A percentile compares a stretch with the other conserved stretches of the same genome.
These are phyloP conservation scores for Sarocladiaceae sp. DNA, from an alignment of 2,329 filamentous ascomycete species.

Conservation along the genomic window DNA sequence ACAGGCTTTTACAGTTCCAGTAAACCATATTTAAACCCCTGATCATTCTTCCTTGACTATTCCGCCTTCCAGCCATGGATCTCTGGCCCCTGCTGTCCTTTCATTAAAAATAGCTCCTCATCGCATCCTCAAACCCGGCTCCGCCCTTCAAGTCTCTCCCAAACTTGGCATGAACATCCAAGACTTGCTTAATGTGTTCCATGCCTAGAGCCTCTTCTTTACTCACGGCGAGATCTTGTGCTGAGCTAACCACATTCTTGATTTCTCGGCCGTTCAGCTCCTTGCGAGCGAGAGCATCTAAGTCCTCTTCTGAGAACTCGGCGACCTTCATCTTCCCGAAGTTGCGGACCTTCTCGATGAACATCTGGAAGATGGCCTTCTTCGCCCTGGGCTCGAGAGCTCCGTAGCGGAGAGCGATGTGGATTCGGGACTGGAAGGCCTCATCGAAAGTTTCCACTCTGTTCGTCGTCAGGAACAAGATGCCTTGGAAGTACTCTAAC, in stretches of 20 bases:
- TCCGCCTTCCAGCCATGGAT: too few relatives aligned
- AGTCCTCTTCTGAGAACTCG: slow-evolving; percentile 63
- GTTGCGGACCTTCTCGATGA: slow-evolving; percentile 67
- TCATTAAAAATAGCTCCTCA: slow-evolving; percentile 70
- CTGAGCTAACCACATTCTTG: slow-evolving; percentile 82
- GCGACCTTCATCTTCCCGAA: slow-evolving; percentile 59
- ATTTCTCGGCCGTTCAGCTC: slow-evolving; percentile 66
- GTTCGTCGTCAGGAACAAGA: slow-evolving; percentile 86
- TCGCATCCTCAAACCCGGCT: slow-evolving; percentile 74
- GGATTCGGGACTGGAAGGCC: slow-evolving; percentile 83
- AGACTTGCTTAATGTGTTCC: slow-evolving; percentile 73
- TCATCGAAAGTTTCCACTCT: slow-evolving; percentile 85
- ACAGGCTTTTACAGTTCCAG: too few relatives aligned
- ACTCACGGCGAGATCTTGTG: slow-evolving; percentile 76
- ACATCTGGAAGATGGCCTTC: slow-evolving; percentile 78
- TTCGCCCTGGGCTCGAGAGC: slow-evolving; percentile 69
- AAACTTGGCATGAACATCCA: slow-evolving; percentile 82
- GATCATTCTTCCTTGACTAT: too few relatives aligned
- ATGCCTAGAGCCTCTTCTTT: slow-evolving; percentile 69
- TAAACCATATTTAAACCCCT: too few relatives aligned
- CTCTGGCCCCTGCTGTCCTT: neutral
- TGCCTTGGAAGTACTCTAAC: slow-evolving; percentile 89
- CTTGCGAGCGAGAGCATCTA: slow-evolving; percentile 60
- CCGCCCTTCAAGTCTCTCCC: slow-evolving; percentile 80
- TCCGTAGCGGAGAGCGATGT: slow-evolving; percentile 79